These are phyloP conservation scores for Sporothrix mexicana DNA, from an alignment of 2,329 filamentous ascomycete genomes.

Conservation along the genomic window DNA sequence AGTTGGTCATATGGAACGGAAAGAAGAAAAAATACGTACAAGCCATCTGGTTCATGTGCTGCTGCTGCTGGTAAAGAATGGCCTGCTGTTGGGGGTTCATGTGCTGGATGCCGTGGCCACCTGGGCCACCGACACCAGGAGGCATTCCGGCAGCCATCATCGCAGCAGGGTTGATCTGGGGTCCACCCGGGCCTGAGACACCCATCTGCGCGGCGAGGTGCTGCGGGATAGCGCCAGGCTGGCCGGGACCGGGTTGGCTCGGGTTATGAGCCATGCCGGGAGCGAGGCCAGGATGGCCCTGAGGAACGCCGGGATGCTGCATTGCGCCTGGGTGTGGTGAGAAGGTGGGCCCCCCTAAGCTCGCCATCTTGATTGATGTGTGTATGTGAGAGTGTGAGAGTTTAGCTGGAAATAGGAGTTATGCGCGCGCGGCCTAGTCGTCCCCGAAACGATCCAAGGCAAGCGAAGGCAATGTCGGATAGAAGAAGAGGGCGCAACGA, in stretches of 20 bases:
- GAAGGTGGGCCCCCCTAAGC: slow-evolving; percentile 65
- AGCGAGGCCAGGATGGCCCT: slow-evolving; percentile 65
- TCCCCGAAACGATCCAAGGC: slow-evolving; percentile 1
- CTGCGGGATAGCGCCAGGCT: slow-evolving; percentile 68
- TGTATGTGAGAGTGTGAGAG: neutral
- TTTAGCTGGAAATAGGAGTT: too few species aligned
- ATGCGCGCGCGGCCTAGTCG: slow-evolving; percentile 23
- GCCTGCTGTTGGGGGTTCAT: slow-evolving; percentile 65
- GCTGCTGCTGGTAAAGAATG: slow-evolving; percentile 61
- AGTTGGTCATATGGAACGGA: too few species aligned
- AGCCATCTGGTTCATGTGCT: slow-evolving; percentile 50
- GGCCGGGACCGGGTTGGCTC: slow-evolving; percentile 70
- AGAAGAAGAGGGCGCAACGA: neutral
- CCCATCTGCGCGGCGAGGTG: slow-evolving; percentile 70
- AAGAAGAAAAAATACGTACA: slow-evolving; percentile 41
- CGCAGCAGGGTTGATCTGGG: slow-evolving; percentile 72
- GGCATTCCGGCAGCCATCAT: slow-evolving; percentile 77
- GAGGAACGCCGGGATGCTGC: slow-evolving; percentile 72
- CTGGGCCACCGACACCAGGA: slow-evolving; percentile 63
- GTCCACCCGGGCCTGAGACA: slow-evolving; percentile 72
- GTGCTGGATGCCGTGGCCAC: slow-evolving; percentile 74
- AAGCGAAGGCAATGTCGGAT: slow-evolving; percentile 1
- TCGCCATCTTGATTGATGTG: slow-evolving; percentile 68
- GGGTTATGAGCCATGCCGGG: slow-evolving; percentile 70
- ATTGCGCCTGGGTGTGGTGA: slow-evolving; percentile 72